Evolutionary conservation across 2,329 filamentous ascomycete genomes (phyloP).

Genomic region (Colletotrichum sp.): DNA sequence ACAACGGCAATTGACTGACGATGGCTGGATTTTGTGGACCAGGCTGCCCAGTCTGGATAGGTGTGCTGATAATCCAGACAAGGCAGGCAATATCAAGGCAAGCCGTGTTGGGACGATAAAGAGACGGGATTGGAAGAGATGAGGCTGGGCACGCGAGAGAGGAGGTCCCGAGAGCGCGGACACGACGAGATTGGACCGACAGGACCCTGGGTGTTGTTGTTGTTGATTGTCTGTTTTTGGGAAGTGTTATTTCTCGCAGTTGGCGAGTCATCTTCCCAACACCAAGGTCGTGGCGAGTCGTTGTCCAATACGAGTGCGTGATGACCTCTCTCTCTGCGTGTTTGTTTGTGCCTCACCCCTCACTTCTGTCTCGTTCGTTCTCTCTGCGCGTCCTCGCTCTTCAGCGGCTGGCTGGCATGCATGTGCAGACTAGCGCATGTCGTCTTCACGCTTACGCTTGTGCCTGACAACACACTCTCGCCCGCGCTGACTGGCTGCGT

Average conservation of each 20-base stretch:
- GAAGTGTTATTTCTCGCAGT: neutral
- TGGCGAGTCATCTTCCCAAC: neutral
- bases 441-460: neutral
- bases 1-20: neutral
- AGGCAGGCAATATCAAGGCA: neutral
- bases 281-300: neutral
- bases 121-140: neutral
- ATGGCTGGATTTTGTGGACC: neutral
- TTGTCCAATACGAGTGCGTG: neutral
- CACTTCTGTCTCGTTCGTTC: neutral
- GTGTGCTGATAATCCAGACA: neutral
- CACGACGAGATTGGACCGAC: neutral
- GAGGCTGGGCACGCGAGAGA: neutral
- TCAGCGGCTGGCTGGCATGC: slow-evolving; percentile 4
- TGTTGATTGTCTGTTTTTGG: neutral
- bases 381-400: neutral
- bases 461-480: neutral
- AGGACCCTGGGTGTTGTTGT: neutral
- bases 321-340: neutral
- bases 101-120: neutral
- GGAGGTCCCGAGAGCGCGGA: neutral
- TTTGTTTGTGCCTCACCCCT: neutral
- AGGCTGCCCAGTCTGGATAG: neutral
- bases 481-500: neutral
- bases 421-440: neutral